Evolutionary conservation across 2,329 filamentous ascomycete species (phyloP), one percentile per base, ranked within the genome.

Genomic region (Diplodia intermedia): DNA sequence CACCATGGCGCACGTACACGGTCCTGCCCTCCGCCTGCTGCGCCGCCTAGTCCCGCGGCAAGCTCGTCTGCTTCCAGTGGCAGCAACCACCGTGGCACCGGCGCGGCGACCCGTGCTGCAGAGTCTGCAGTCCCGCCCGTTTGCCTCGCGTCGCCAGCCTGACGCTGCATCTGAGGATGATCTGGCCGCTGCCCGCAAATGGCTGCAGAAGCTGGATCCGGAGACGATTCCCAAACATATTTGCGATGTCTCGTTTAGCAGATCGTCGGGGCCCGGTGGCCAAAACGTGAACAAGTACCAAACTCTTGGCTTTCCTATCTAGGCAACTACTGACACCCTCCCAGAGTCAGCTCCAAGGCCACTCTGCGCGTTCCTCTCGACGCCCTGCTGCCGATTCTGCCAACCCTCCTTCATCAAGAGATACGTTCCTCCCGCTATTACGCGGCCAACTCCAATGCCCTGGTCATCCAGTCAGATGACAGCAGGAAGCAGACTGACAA

Each of bases 281-380:
- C 88, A 90, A 76, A 90, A 90, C 79, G 88, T 90, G 68, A 90
- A 90, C 79, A 90, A 90, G 88, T 90, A 78, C 29, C 71, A 82
- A 49, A 26, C 70, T 67, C 40, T 60, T 49, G 60, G 18, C 55
- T 38, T 54, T 54, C 55, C 49, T 61, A 50, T 61, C 26, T 47
- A 52, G 61, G 55, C 55, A 68, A 53, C 52, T 40, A 29, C 56
- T 68, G 38, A 62, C 49, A 43, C 26, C 66, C 65, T 15, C 40
- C 65, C 76, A 90, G 88, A 82, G 85, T 89, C 71, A 89, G 88
- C 75, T 88, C 88, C 43, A 90, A 90, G 80, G 88, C 87, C 68
- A 89, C 87, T n/a, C 76, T 90, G 40, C 85, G 84, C 71, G 78
- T 90, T 40, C 81, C 86, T 20, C 77, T 88, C 62, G 77, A 82